Conservation (phyloP, 139 green algal species). For the Astrephomene gubernaculifera region DNA sequence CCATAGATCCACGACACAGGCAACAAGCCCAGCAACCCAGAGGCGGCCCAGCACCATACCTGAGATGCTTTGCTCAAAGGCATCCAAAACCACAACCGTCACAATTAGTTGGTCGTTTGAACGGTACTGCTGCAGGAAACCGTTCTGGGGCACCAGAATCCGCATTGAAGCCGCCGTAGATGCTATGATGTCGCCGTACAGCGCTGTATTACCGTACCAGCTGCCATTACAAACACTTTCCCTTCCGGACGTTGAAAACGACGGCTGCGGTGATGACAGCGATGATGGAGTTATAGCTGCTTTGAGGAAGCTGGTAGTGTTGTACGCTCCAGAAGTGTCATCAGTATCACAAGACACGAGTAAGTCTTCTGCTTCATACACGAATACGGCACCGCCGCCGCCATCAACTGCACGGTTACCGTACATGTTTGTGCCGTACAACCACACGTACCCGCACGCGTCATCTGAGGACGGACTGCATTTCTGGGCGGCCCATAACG, state of each 20-base stretch:
- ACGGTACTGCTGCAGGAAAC: background rate
- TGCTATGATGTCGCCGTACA: slow-evolving; percentile 18
- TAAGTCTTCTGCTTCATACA: slow-evolving; percentile 7
- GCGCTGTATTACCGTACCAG: slow-evolving; percentile 7
- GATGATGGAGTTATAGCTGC: no score
- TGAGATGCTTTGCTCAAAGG: slow-evolving; percentile 29
- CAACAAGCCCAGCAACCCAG: no score
- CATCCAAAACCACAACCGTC: slow-evolving; percentile 19
- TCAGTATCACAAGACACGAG: background rate
- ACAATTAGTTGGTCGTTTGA: slow-evolving; percentile 11
- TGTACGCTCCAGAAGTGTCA: no score
- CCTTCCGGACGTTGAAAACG: no score
- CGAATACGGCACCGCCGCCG: slow-evolving; percentile 11
- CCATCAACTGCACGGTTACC: slow-evolving; percentile 3
- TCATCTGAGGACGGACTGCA: background rate
- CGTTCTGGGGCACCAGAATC: background rate
- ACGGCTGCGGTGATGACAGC: no score
- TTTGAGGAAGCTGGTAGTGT: no score
- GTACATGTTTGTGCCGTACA: background rate
- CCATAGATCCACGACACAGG: no score
- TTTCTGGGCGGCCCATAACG: background rate
- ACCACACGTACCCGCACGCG: background rate
- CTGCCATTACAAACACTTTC: background rate
- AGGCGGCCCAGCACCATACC: no score
- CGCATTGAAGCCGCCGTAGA: background rate